Evolutionary conservation across 805 yeast genomes (phyloP).

Genomic region (Lipomyces mesembrius): DNA sequence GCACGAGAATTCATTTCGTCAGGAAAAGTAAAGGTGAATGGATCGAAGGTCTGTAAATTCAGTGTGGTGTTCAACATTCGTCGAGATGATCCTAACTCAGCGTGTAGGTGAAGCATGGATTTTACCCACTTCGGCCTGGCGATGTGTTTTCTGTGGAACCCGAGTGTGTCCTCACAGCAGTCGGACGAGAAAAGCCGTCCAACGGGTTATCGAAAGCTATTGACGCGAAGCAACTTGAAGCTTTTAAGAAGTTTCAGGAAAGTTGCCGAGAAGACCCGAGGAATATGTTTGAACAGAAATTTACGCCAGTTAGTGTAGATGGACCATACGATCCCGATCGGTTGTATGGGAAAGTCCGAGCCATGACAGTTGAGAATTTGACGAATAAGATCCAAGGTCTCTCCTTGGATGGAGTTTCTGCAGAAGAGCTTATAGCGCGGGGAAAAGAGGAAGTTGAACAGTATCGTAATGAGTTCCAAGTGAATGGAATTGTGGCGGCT

Average conservation of each 20-base stretch:
- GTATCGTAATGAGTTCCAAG: not conserved
- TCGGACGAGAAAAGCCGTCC: conserved; percentile 85
- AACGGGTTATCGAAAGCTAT: conserved; percentile 66
- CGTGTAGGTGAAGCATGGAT: conserved; percentile 24
- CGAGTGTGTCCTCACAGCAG: conserved; percentile 78
- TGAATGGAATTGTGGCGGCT: not conserved
- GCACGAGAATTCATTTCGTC: conserved; percentile 84
- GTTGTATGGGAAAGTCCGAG: conserved; percentile 20
- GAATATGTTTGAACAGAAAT: conserved; percentile 54
- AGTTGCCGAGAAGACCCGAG: conserved; percentile 62
- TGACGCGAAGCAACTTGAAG: conserved; percentile 70
- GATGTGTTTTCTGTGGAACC: conserved; percentile 87
- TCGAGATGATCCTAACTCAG: not conserved
- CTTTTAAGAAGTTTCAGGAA: conserved; percentile 76
- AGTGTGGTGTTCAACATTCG: not conserved
- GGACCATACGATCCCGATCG: conserved; percentile 23
- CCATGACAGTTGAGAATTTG: conserved; percentile 7
- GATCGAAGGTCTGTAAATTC: conserved; percentile 47
- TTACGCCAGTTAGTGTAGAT: conserved; percentile 33
- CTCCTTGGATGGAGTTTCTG: conserved; percentile 24
- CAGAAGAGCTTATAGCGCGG: conserved; percentile 26
- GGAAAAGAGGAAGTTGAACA: conserved; percentile 38
- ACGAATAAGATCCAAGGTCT: conserved; percentile 11
- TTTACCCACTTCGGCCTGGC: conserved; percentile 63
- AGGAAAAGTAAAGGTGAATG: conserved; percentile 86